Base-by-base conservation (phyloP, 2,329 filamentous ascomycete genomes). In the Trichoderma arundinaceum region DNA sequence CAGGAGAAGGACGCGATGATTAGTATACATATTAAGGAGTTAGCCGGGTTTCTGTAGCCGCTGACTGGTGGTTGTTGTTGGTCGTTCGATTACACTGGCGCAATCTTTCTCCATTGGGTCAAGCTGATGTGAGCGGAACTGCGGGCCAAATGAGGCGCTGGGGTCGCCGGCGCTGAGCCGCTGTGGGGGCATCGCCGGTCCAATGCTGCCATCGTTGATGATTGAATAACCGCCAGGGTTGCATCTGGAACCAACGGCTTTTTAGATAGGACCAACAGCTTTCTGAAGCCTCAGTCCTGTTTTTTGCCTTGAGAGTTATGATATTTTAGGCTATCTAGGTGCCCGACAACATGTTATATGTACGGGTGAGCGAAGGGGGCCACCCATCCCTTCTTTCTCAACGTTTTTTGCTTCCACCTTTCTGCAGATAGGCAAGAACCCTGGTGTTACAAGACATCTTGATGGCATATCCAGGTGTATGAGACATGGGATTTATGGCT, bases 171-270 rank as follows among this genome's bases (percentile, higher is more conserved):
- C 19, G 22, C 22, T 35, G 53, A 38, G 43, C n/a, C 43, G 56
- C 41, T 32, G 56, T 48, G 56, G 56, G 56, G 41, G 8, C 2
- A 35, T 19, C 3, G 7, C 22, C 22, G 22, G 7, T 19, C 15
- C 15, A 19, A 33, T 51, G 44, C 8, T 9, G 33, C 51, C 51
- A 13, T n/a, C 12, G 12, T 7, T 51, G 15, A 39, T 13, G 44
- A 48, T 39, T 0, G 43, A 51, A 10, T 60, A 60, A 38, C 44
- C 57, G 46, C 57, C 57, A 28, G 46, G 19, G 10, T 52, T 15
- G 7, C 22, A 61, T 7, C 38, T 52, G n/a, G 46, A 61, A 52
- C 58, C 58, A 61, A 61, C 44, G 33, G 19, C 35, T 9, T 51
- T 51, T 4, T 28, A 4, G 22, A 28, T 28, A 4, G 22, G 4